Evolutionary conservation across 208 protist genomes (phyloP), one percentile per base, ranked within the genome.

Genomic region (Leptomonas pyrrhocoris): DNA sequence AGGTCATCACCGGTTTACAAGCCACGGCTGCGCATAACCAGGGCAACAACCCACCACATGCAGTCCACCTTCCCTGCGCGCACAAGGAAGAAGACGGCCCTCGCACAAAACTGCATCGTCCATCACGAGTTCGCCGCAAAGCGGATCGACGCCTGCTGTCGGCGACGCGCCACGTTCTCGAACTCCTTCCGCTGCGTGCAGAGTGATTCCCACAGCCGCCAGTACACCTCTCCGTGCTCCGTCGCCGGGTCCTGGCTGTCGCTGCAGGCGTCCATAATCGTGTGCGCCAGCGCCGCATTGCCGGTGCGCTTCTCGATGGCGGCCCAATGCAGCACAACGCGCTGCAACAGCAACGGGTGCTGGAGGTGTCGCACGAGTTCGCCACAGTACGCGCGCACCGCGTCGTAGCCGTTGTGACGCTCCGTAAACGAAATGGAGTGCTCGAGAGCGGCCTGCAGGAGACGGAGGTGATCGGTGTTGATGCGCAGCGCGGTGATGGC

Each of bases 291-390:
- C 36, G 61, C 63, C 1, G 55, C 50, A 55, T 94, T 83, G 12
- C 80, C 83, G 15, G 68, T 77, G 16, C 88, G 86, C 45, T 81
- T 85, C 73, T 96, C 90, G 27, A 93, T 67, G 18, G 86, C 81
- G 12, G 87, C 85, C 88, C 90, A 96, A 38, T 90, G 88, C 49
- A 96, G 63, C 7, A 83, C 84, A 25, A 92, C 77, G 34, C 88
- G 79, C 63, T 89, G 84, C 60, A 91, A 67, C 50, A 92, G 76
- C 7, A 67, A 13, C 18, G 90, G 53, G 43, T 77, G 38, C 25
- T 58, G 45, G 16, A 78, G 38, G n/a, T 54, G 31, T 30, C 68
- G 60, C 30, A 93, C 60, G 8, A 95, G 76, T 7, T 46, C 55
- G 12, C 66, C 66, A 40, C 86, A 90, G 51, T 76, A 83, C 19